Evolutionary conservation across 495 filamentous ascomycete species (phyloP), one percentile per base, ranked within the genome.

Genomic region (Annulohypoxylon nitens): DNA sequence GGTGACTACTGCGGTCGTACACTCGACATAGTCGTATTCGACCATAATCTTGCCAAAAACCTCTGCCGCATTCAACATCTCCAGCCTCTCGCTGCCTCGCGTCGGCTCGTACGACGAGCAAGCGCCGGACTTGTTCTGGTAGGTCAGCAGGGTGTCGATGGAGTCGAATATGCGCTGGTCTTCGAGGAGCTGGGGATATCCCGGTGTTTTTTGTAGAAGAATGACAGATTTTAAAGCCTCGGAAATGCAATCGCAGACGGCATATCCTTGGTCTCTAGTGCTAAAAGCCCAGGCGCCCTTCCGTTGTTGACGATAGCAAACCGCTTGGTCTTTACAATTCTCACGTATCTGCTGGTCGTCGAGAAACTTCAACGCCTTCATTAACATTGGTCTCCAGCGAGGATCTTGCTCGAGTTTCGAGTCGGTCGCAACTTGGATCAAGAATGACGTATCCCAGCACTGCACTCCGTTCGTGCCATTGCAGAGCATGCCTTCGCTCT

Each of bases 31-130:
- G 75, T 97, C 94, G 79, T 98, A 99, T 69, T 97, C 93, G 41
- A 98, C 91, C 96, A 99, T 98, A 79, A 99, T 98, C 11, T 90
- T 88, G 14, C 95, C 97, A 77, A 99, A 99, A 0, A 99, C 95
- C 77, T 98, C 97, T 14, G 96, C 97, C 2, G 94, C 95, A 77
- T 99, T 99, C 4, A 99, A 85, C 75, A 88, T 85, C 76, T 99
- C 96, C 39, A 98, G 75, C 79, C 88, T 88, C 57, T 91, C 83
- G 1, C 92, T 91, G 1, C 90, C 95, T 4, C 96, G 90, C 2
- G 88, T 90, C 1, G 90, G 89, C 71, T 99, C 96, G 74, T 98
- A 99, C 20, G 93, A 94, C 2, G 93, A 91, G 79, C 95, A 97
- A 30, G 93, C 95, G 61, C 96, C 97, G 23, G 91, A 91, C 2